Evolutionary conservation across 1,284 basidiomycete species (phyloP).

Genomic region (Hypsizygus ulmarius): DNA sequence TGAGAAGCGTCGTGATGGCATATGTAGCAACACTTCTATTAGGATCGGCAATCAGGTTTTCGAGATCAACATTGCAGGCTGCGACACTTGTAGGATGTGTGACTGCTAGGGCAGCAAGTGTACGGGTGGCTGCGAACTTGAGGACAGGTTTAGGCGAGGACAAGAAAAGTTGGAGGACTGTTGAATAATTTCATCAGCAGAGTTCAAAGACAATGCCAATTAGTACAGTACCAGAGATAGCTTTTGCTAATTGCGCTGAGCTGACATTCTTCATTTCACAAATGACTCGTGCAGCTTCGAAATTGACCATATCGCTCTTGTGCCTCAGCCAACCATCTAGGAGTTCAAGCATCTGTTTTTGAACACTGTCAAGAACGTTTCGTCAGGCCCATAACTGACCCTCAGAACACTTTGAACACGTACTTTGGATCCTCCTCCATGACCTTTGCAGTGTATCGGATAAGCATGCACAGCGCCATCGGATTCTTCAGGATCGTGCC

Average conservation of each 20-base stretch:
- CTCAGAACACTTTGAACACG: slow-evolving; percentile 49
- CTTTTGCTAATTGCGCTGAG: slow-evolving; percentile 75
- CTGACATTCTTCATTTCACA: slow-evolving; percentile 92
- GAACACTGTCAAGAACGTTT: slow-evolving; percentile 52
- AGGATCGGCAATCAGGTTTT: slow-evolving; percentile 94
- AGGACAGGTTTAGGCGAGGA: slow-evolving; percentile 91
- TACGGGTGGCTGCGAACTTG: slow-evolving; percentile 97
- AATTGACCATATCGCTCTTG: slow-evolving; percentile 99
- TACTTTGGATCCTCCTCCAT: slow-evolving; percentile 99
- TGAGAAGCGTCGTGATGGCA: slow-evolving; percentile 97
- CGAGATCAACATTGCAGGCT: slow-evolving; percentile 95
- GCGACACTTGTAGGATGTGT: slow-evolving; percentile 85
- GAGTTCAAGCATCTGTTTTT: slow-evolving; percentile 91
- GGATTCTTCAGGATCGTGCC: slow-evolving; percentile 89
- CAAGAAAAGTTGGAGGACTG: slow-evolving; percentile 90
- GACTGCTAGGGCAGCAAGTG: slow-evolving; percentile 85
- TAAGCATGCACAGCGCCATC: slow-evolving; percentile 99
- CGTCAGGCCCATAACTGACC: slow-evolving; percentile 25
- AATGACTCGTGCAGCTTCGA: slow-evolving; percentile 96
- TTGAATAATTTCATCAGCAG: slow-evolving; percentile 7
- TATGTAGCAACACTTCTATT: slow-evolving; percentile 98
- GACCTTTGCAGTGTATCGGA: slow-evolving; percentile 95
- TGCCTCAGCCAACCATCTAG: slow-evolving; percentile 95
- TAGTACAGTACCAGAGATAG: slow-evolving; percentile 73
- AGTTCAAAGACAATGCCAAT: background rate